Evolutionary conservation across 352 stramenopile genomes (phyloP).

Genomic region (Pythium guiyangense): DNA sequence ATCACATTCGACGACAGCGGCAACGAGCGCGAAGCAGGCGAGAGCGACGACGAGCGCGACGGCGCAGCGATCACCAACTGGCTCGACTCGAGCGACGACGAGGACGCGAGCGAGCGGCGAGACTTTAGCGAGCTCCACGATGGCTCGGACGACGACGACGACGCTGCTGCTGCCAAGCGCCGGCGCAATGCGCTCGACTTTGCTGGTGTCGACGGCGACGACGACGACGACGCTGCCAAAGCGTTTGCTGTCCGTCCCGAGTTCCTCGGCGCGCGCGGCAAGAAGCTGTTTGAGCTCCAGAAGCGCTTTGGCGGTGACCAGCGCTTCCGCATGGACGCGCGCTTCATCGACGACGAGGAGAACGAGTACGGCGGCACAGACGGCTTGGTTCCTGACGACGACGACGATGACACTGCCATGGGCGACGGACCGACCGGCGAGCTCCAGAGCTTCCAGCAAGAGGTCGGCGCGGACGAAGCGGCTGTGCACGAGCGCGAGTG

Average conservation of each 20-base stretch:
- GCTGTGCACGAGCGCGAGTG: slow-evolving; percentile 36
- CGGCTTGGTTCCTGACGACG: slow-evolving; percentile 19
- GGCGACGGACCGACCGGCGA: slow-evolving; percentile 17
- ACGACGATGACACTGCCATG: slow-evolving; percentile 17
- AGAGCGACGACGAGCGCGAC: not conserved
- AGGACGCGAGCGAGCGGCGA: slow-evolving; percentile 10
- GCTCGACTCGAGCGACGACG: slow-evolving; percentile 14
- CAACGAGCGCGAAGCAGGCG: slow-evolving; percentile 33
- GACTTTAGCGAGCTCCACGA: slow-evolving; percentile 15
- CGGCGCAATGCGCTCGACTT: slow-evolving; percentile 8
- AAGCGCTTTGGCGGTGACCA: slow-evolving; percentile 75
- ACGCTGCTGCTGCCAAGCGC: slow-evolving; percentile 8
- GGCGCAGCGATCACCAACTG: slow-evolving; percentile 7
- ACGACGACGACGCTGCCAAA: slow-evolving; percentile 20
- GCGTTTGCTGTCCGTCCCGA: slow-evolving; percentile 65
- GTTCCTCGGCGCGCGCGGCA: slow-evolving; percentile 62
- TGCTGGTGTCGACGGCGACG: slow-evolving; percentile 23
- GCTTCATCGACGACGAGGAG: slow-evolving; percentile 65
- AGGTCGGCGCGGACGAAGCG: slow-evolving; percentile 31
- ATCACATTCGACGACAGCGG: slow-evolving; percentile 75
- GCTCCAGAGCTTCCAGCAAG: slow-evolving; percentile 47
- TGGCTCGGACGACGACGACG: slow-evolving; percentile 47
- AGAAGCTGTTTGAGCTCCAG: slow-evolving; percentile 79
- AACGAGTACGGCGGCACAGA: slow-evolving; percentile 54
- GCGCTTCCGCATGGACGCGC: slow-evolving; percentile 72